phyloP scores from a whole-genome alignment of 202 grass and related monocot species.

The Eragrostis tef region DNA sequence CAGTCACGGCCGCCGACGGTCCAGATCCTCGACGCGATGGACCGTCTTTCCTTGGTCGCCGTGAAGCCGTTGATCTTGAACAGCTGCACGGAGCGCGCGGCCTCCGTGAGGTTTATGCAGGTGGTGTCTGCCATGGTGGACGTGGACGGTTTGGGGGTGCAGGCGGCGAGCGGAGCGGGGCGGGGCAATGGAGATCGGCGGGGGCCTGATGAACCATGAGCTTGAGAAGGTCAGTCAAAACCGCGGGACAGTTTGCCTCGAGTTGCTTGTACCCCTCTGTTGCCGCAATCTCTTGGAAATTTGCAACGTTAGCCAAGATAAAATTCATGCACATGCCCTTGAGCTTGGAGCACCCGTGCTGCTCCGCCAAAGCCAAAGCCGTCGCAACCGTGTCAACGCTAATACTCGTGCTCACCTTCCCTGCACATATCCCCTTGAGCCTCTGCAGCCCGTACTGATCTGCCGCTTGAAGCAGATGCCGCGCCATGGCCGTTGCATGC shows the following conservation, averaged over 20 bases:
- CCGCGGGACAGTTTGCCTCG: not conserved
- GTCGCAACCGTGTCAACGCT: not conserved
- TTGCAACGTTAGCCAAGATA: not conserved
- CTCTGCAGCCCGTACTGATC: conserved; percentile 47
- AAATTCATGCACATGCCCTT: conserved; percentile 45
- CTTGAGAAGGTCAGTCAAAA: conserved; percentile 17
- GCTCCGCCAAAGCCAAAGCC: conserved; percentile 39
- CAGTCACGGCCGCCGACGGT: not conserved
- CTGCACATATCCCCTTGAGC: conserved; percentile 48
- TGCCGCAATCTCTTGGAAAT: not conserved
- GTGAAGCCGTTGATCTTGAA: conserved; percentile 12
- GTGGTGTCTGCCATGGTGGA: not conserved
- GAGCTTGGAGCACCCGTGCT: conserved; percentile 41
- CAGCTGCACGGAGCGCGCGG: not conserved
- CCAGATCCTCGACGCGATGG: not conserved
- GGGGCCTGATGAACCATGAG: no score
- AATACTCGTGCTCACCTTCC: conserved; percentile 5
- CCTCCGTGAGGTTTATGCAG: not conserved
- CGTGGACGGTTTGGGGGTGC: no score
- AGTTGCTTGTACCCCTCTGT: conserved; percentile 41
- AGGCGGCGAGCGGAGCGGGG: no score
- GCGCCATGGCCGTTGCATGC: not conserved
- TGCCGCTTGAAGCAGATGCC: conserved; percentile 30
- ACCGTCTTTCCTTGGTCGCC: no score
- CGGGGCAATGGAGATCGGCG: no score